A percentile compares a stretch with the other conserved stretches of the same genome.
phyloP scores from a whole-genome alignment of 306 rosid species.

The barrel medic (Medicago truncatula) region MtrunA17r5.0-ANR NC_053042.1:3497001-3497500 shows the following conservation, averaged over 20 bases:
- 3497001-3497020: no score
- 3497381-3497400: conserved; percentile 88
- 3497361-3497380: conserved; percentile 70
- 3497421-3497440: conserved; percentile 18
- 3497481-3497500: conserved; percentile 25
- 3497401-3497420: conserved; percentile 61
- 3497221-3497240: neutral
- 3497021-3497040: no score
- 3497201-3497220: neutral
- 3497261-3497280: conserved; percentile 17
- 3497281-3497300: conserved; percentile 20
- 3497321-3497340: conserved; percentile 4
- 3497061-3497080: neutral
- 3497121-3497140: neutral
- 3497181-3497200: neutral
- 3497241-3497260: conserved; percentile 37
- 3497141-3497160: neutral
- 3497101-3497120: neutral
- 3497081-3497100: neutral
- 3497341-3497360: conserved; percentile 55
- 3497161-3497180: neutral
- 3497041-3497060: neutral
- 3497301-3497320: conserved; percentile 23
- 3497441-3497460: conserved; percentile 48
- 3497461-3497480: conserved; percentile 38